Base-by-base conservation (phyloP, 108 stramenopile genomes). In the Fragilaria crotonensis region DNA sequence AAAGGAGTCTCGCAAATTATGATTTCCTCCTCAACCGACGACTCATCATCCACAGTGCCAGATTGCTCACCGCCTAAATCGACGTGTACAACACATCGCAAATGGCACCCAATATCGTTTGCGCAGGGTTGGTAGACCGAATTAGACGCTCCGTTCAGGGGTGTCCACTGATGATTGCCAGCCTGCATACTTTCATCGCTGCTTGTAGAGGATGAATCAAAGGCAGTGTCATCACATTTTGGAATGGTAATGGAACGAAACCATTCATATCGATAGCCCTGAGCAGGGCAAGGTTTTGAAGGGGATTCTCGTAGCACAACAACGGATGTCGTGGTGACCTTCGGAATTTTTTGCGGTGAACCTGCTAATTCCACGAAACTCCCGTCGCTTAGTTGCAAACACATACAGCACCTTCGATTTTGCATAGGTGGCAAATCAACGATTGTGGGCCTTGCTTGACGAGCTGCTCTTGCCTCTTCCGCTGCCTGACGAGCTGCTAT, bases 111-210 rank as follows among this genome's bases (percentile, higher is more conserved):
- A 27, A 83, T 62, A 48, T 81, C 64, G 14, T 74, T 76, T 21
- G 77, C 71, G 54, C 67, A 73, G 18, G 85, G 85, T 59, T 87
- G 85, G 52, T 79, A 81, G 22, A 72, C 65, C 19, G 85, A 62
- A 56, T 55, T 60, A 27, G 68, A 68, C 4, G 85, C 85, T 27
- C 81, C 77, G 30, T 62, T 62, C 4, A 87, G 60, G 1, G 30
- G 17, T 31, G 68, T 63, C 85, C 85, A 87, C 26, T 9, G 45
- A 22, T 27, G 59, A 30, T 36, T 23, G 25, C 2, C 31, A 2
- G 2, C 29, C 33, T 23, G 45, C 36, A 57, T 57, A 26, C 3
- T 33, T 25, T 28, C 57, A 0, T 26, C 60, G 7, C 17, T 25
- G n/a, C n/a, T n/a, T n/a, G n/a, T n/a, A n/a, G n/a, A n/a, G n/a